Evolutionary conservation across 1,139 yeast species (phyloP).

Genomic region (Diutina mesorugosa): DNA sequence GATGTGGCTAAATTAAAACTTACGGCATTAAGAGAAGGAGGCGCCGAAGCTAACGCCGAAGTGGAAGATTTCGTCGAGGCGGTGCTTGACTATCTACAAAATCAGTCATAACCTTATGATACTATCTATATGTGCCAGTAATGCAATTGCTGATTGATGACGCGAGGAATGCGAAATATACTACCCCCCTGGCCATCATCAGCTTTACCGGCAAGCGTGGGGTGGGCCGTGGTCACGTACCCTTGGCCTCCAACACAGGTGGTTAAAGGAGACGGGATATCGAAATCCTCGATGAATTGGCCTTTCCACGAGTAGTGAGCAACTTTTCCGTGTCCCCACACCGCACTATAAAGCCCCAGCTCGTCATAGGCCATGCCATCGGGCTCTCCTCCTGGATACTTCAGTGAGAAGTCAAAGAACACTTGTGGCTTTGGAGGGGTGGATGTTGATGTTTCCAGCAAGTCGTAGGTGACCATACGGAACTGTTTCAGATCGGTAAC

Average conservation of each 20-base stretch:
- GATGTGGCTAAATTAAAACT: slow-evolving; percentile 50
- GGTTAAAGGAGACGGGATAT: slow-evolving; percentile 48
- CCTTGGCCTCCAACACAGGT: slow-evolving; percentile 75
- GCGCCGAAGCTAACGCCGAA: slow-evolving; percentile 48
- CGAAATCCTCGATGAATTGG: slow-evolving; percentile 33
- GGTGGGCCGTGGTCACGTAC: slow-evolving; percentile 57
- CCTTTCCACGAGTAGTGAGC: slow-evolving; percentile 41
- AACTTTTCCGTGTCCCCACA: slow-evolving; percentile 50
- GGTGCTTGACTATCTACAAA: slow-evolving; percentile 9
- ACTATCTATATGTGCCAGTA: slow-evolving; percentile 10
- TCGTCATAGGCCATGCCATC: slow-evolving; percentile 62
- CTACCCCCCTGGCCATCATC: slow-evolving; percentile 41
- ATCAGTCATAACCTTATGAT: neutral
- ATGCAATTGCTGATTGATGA: slow-evolving; percentile 11
- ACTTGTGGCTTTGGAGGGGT: slow-evolving; percentile 18
- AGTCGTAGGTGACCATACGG: slow-evolving; percentile 4
- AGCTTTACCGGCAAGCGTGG: slow-evolving; percentile 25
- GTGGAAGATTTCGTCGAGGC: slow-evolving; percentile 45
- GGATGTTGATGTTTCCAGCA: neutral
- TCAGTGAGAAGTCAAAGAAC: slow-evolving; percentile 20
- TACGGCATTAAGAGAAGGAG: slow-evolving; percentile 47
- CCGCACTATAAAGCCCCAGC: slow-evolving; percentile 52
- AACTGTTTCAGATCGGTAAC: slow-evolving; percentile 7
- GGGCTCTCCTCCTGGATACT: slow-evolving; percentile 41
- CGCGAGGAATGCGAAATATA: slow-evolving; percentile 15